phyloP scores from a whole-genome alignment of 805 yeast genomes.

The Saccharomycopsis fermentans region DNA sequence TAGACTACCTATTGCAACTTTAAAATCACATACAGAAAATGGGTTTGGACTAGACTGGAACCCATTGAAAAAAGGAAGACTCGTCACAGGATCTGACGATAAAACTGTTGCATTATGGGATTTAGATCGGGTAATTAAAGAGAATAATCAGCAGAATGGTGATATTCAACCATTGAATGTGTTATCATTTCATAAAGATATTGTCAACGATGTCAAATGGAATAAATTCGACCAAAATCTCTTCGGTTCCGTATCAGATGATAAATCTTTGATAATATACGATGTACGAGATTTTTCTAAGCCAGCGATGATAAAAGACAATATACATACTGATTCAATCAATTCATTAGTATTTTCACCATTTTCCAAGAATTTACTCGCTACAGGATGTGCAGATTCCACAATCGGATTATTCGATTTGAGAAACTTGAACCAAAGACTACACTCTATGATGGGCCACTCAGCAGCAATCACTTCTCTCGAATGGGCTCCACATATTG shows the following conservation, averaged over 20 bases:
- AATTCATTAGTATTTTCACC: constrained; percentile 60
- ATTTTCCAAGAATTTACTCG: constrained; percentile 47
- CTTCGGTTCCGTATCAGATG: constrained; percentile 72
- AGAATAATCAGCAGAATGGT: not conserved
- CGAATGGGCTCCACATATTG: constrained; percentile 70
- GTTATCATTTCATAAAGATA: constrained; percentile 37
- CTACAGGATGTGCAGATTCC: constrained; percentile 62
- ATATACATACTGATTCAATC: constrained; percentile 31
- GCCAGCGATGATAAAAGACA: constrained; percentile 23
- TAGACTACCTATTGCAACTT: constrained; percentile 24
- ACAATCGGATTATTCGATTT: constrained; percentile 57
- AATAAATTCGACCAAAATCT: constrained; percentile 39
- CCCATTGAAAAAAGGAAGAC: constrained; percentile 33
- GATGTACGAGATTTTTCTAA: constrained; percentile 36
- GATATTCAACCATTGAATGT: constrained; percentile 23
- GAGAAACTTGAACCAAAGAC: constrained; percentile 35
- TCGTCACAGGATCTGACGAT: constrained; percentile 62
- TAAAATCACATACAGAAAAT: constrained; percentile 49
- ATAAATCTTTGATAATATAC: constrained; percentile 41
- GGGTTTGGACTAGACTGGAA: constrained; percentile 75
- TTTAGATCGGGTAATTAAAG: constrained; percentile 19
- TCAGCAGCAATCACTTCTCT: constrained; percentile 59
- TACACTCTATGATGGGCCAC: constrained; percentile 77
- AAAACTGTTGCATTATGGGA: constrained; percentile 55
- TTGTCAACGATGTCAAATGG: constrained; percentile 74